These are phyloP conservation scores for Candida gorgasii DNA, from an alignment of 805 yeast species.

Conservation along the genomic window DNA sequence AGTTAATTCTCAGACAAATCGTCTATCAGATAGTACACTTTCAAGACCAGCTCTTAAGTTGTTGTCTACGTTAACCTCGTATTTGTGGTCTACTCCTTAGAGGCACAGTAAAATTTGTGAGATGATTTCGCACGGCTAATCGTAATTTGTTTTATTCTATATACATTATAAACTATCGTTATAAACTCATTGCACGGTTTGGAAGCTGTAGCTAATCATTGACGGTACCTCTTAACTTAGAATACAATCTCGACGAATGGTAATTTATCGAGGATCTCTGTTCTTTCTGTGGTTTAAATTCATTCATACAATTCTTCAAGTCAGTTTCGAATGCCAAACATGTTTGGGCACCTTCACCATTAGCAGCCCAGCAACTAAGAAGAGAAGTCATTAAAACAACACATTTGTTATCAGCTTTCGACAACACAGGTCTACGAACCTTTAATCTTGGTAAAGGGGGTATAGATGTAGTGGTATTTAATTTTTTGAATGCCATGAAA, in stretches of 20 bases:
- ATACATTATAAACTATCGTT: background rate
- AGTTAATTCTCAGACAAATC: too few relatives aligned
- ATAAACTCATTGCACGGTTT: too few relatives aligned
- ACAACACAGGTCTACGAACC: conserved; percentile 63
- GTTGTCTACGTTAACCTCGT: background rate
- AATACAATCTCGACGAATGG: conserved; percentile 57
- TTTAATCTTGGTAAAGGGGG: conserved; percentile 77
- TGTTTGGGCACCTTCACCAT: conserved; percentile 74
- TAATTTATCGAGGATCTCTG: conserved; percentile 50
- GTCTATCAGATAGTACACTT: too few relatives aligned
- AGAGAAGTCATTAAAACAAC: conserved; percentile 79
- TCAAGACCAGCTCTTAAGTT: conserved; percentile 1
- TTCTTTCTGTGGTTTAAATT: conserved; percentile 39
- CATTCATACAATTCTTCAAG: conserved; percentile 73
- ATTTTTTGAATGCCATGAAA: conserved; percentile 44
- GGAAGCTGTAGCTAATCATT: too few relatives aligned
- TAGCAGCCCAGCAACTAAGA: conserved; percentile 94
- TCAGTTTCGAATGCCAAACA: conserved; percentile 69
- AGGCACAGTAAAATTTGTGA: conserved; percentile 1
- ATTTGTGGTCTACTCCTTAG: too few relatives aligned
- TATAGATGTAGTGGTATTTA: conserved; percentile 40
- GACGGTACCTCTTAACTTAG: conserved; percentile 50
- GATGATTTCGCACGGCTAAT: conserved; percentile 7
- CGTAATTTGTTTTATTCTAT: background rate
- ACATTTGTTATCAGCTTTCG: conserved; percentile 68